Conservation (phyloP, 2,329 filamentous ascomycete species). For the Aureobasidium sp. region DNA sequence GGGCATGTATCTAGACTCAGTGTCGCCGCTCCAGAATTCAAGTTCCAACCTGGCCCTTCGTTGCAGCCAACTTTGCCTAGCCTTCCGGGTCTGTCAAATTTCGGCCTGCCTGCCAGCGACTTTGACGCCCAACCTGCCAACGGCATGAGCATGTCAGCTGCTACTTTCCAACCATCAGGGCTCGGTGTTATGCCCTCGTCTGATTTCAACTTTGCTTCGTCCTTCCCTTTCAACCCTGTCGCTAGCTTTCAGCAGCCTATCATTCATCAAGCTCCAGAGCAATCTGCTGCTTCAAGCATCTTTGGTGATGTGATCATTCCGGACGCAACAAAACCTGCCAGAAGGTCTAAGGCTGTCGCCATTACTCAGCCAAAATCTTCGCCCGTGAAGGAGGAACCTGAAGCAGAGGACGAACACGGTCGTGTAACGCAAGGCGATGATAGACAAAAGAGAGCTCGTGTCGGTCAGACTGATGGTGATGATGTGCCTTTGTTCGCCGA, state of each 20-base stretch:
- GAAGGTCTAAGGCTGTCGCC: conserved; percentile 75
- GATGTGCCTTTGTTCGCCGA: conserved; percentile 67
- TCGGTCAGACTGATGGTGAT: conserved; percentile 59
- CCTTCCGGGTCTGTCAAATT: conserved; percentile 7
- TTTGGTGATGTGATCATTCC: conserved; percentile 49
- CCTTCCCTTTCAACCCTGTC: conserved; percentile 26
- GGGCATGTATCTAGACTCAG: conserved; percentile 63
- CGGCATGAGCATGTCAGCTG: conserved; percentile 54
- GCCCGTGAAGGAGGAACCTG: conserved; percentile 24
- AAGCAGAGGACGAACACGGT: conserved; percentile 52
- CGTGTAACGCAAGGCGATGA: conserved; percentile 57
- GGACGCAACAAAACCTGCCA: conserved; percentile 59
- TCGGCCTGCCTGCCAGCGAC: conserved; percentile 18
- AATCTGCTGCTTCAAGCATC: conserved; percentile 26
- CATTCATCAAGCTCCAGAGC: conserved; percentile 32
- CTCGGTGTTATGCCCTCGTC: conserved; percentile 22
- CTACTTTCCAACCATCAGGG: conserved; percentile 31
- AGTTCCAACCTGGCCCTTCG: conserved; percentile 54
- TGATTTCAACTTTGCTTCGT: conserved; percentile 33
- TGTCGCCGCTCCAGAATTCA: conserved; percentile 82
- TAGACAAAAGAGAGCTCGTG: conserved; percentile 67
- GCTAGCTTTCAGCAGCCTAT: conserved; percentile 22
- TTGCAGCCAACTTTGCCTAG: conserved; percentile 34
- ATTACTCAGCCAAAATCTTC: conserved; percentile 51
- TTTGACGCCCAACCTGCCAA: conserved; percentile 26